Base-by-base conservation (phyloP, 139 green algal species). In the Helicosporidium sp. region DNA sequence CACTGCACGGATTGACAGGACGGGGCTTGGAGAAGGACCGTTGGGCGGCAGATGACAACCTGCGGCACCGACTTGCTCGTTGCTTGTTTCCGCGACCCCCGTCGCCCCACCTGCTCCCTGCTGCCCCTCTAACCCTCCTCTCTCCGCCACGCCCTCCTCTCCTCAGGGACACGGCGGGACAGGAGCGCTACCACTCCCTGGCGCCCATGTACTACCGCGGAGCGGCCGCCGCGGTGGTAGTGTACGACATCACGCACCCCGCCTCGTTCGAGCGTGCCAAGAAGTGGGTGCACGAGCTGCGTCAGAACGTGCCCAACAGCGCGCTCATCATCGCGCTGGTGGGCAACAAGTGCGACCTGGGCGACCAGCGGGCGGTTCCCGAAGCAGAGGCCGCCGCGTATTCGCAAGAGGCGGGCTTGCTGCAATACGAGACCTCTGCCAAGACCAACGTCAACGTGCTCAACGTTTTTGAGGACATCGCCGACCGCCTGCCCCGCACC, bases 191-290 rank as follows among this genome's bases (percentile, higher is more conserved):
- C 61, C 89, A 97, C 65, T 91, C 74, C 37, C 66, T 98, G 34
- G 89, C 89, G 2, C 88, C 88, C 16, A 98, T 98, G 88, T 98
- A 98, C 60, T 98, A 98, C 70, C 77, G 87, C 15, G 82, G 87
- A 0, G 87, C 87, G 2, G 84, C 87, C 7, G 88, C 88, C 10
- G 89, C 89, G 6, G 77, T 98, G 40, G 82, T 97, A 22, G 80
- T 91, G 17, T 91, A 70, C 52, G 80, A 91, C 51, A 76, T 90
- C 35, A 86, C 68, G 7, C 73, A 65, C 55, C 50, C 69, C 26
- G 75, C 91, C 27, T 93, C 78, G 3, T 96, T 95, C 47, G 63
- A 70, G 18, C 69, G 86, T 23, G 89, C 89, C 4, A 93, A 96
- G 62, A 83, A 76, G 28, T 98, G 87, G 84, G 25, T 78, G 34